Conservation (phyloP, 768 basidiomycete species). For the Suillus tomentosus region DNA sequence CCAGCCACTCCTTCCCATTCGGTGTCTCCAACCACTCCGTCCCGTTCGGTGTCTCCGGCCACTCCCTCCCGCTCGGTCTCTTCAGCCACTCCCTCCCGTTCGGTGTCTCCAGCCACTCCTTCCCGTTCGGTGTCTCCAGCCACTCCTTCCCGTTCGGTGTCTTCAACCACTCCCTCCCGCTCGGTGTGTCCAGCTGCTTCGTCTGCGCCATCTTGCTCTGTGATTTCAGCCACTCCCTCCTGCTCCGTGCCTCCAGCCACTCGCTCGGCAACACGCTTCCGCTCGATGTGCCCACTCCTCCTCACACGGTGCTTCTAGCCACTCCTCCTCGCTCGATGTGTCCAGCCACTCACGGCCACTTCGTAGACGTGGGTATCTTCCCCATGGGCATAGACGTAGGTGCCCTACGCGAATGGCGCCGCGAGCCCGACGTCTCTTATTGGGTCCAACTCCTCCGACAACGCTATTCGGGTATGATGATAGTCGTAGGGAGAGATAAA, state of each 20-base stretch:
- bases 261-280: too few species aligned
- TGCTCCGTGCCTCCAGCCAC: too few species aligned
- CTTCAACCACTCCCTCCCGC: too few species aligned
- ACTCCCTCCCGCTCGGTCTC: background rate
- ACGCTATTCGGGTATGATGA: conserved; percentile 83
- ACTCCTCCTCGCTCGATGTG: background rate
- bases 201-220: too few species aligned
- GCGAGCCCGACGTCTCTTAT: conserved; percentile 75
- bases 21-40: background rate
- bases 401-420: conserved; percentile 65
- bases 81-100: too few species aligned
- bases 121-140: background rate
- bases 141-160: background rate
- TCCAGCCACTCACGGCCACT: conserved; percentile 44
- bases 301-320: too few species aligned
- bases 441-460: conserved; percentile 82
- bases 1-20: background rate
- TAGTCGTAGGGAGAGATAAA: conserved; percentile 88
- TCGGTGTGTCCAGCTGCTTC: too few species aligned
- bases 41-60: background rate
- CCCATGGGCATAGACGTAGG: conserved; percentile 88
- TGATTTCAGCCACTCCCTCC: too few species aligned
- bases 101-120: background rate
- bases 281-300: too few species aligned
- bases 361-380: conserved; percentile 87